Evolutionary conservation across 768 basidiomycete genomes (phyloP).

Genomic region (Boletus reticulatus): DNA sequence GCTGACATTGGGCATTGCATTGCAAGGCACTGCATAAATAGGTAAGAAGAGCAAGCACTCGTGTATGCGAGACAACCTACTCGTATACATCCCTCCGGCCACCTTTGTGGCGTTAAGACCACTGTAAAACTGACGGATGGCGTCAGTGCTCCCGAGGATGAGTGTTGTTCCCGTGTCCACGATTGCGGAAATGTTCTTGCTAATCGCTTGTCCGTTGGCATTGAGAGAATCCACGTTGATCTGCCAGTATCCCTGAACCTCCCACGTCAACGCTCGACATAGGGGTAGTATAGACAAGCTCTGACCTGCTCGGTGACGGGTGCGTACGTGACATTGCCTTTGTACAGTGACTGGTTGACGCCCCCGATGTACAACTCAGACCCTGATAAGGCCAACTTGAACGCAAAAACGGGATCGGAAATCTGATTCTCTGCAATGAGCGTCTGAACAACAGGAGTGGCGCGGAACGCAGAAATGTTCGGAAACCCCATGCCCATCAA

Average conservation of each 20-base stretch:
- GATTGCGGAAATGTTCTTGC: constrained; percentile 11
- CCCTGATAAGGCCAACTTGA: constrained; percentile 37
- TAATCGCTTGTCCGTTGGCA: constrained; percentile 22
- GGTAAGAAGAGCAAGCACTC: not conserved
- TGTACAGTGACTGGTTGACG: constrained; percentile 37
- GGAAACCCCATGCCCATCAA: constrained; percentile 44
- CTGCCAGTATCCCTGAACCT: constrained; percentile 23
- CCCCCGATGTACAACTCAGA: constrained; percentile 43
- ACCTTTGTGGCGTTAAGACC: constrained; percentile 29
- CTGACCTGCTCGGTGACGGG: constrained; percentile 33
- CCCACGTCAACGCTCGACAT: not conserved
- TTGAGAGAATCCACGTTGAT: constrained; percentile 13
- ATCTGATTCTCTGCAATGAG: constrained; percentile 38
- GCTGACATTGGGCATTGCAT: constrained; percentile 27
- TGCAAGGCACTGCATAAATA: constrained; percentile 21
- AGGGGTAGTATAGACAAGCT: not conserved
- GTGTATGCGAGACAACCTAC: constrained; percentile 1
- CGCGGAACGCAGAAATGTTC: constrained; percentile 34
- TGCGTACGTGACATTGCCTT: constrained; percentile 37
- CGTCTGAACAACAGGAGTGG: constrained; percentile 41
- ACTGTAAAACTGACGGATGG: constrained; percentile 32
- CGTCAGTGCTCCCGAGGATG: constrained; percentile 40
- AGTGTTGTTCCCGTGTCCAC: constrained; percentile 53
- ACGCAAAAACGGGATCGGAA: constrained; percentile 34
- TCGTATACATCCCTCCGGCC: constrained; percentile 38